Base-by-base conservation (phyloP, 2,329 filamentous ascomycete genomes). In the Fusarium fracticaudum region DNA sequence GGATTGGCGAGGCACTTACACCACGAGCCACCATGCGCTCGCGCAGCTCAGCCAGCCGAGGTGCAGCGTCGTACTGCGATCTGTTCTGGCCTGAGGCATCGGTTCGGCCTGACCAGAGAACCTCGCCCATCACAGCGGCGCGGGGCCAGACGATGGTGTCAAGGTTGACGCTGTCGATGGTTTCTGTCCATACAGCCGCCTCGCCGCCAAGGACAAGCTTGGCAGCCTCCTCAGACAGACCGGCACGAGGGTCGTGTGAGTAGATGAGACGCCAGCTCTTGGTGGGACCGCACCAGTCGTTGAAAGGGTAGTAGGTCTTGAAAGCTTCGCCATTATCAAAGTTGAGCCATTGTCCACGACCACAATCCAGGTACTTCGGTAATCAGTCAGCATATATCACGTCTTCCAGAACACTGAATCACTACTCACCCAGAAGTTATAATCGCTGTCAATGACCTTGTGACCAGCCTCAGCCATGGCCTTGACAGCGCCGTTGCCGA, bases 261-360 rank as follows among this genome's bases (percentile, higher is more conserved):
- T 97, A 97, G 67, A 96, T 88, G 35, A 94, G 86, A 12, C 91
- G 89, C 95, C 95, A 98, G 84, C 89, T 93, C 85, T 97, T 94
- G 79, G 87, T 87, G 4, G 95, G 95, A 1, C 86, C 85, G 84
- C 94, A 97, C 88, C 95, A 97, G 84, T 97, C 94, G 67, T 85
- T 83, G 85, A 93, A 97, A 1, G 94, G 94, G 80, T 88, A 94
- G 83, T 84, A 89, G 3, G 77, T 72, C 24, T 85, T 74, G 73
- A 87, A 88, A 22, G 87, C 83, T 3, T 82, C 82, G 26, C 88
- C 90, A 57, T 90, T 90, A 64, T 85, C 84, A 77, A 93, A 93
- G 84, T 93, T 91, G 73, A 96, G 85, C 92, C 93, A 96, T 77
- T 93, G 89, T 45, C 94, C 94, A 72, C 92, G 88, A 37, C 94